phyloP scores from a whole-genome alignment of 2,329 filamentous ascomycete genomes.

The Raffaelea arxii region DNA sequence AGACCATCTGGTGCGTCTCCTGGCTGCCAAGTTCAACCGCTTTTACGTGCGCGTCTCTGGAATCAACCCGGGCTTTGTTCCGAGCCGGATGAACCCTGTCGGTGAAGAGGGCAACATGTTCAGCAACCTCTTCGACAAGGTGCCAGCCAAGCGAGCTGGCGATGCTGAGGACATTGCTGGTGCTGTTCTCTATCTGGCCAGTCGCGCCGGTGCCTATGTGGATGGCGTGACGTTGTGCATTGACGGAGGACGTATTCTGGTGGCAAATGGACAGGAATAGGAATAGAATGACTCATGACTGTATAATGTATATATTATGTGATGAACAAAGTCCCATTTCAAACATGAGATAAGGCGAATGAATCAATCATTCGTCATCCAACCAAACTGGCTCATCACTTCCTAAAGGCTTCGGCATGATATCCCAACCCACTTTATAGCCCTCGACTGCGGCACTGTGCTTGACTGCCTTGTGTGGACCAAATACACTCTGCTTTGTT shows the following conservation, averaged over 20 bases:
- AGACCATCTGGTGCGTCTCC: constrained; percentile 37
- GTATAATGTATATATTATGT: no score
- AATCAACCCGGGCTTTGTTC: constrained; percentile 29
- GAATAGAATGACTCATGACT: neutral
- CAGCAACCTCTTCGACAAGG: constrained; percentile 50
- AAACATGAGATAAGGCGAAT: no score
- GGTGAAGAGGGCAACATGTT: constrained; percentile 34
- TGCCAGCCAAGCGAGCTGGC: constrained; percentile 34
- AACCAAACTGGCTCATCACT: no score
- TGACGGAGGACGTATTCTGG: constrained; percentile 9
- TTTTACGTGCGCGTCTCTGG: constrained; percentile 21
- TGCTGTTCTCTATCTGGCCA: constrained; percentile 41
- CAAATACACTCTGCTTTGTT: neutral
- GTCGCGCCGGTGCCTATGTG: constrained; percentile 9
- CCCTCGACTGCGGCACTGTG: neutral
- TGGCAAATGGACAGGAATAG: constrained; percentile 12
- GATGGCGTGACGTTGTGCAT: constrained; percentile 11
- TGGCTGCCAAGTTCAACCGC: constrained; percentile 35
- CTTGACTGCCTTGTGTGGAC: neutral
- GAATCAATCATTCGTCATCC: no score
- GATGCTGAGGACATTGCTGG: constrained; percentile 50
- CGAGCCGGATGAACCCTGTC: constrained; percentile 60
- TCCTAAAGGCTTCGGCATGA: no score
- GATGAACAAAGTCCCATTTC: no score
- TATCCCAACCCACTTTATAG: neutral